Conservation (phyloP, 805 yeast genomes). For the Brettanomyces sp. region DNA sequence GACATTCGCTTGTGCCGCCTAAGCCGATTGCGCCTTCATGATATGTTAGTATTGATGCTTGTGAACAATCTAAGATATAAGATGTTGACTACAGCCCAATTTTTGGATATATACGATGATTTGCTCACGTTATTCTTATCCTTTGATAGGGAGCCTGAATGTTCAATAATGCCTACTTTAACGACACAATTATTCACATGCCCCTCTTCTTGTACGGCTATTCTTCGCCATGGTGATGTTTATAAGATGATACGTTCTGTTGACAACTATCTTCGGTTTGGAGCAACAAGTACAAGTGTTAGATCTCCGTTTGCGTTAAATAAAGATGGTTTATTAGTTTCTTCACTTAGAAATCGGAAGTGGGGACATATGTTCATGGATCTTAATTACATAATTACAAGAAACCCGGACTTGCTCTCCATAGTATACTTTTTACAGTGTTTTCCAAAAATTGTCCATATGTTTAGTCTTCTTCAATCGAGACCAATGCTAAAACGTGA, state of each 20-base stretch:
- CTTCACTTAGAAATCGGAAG: constrained; percentile 52
- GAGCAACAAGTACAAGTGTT: constrained; percentile 31
- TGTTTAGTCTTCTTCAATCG: constrained; percentile 66
- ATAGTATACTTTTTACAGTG: constrained; percentile 26
- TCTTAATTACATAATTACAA: constrained; percentile 63
- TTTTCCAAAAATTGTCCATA: constrained; percentile 44
- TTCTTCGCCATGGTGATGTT: constrained; percentile 56
- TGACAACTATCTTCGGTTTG: constrained; percentile 34
- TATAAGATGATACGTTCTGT: constrained; percentile 53
- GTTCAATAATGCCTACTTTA: constrained; percentile 61
- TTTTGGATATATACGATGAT: constrained; percentile 74
- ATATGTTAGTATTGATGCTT: constrained; percentile 53
- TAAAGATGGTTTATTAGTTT: constrained; percentile 25
- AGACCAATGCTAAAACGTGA: constrained; percentile 69
- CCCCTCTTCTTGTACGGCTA: constrained; percentile 65
- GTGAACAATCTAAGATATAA: constrained; percentile 52
- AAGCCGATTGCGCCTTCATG: constrained; percentile 48
- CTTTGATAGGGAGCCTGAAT: constrained; percentile 83
- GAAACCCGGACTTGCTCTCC: constrained; percentile 43
- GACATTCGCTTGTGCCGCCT: constrained; percentile 69
- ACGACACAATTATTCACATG: constrained; percentile 86
- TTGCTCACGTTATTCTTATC: constrained; percentile 60
- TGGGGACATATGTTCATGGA: constrained; percentile 77
- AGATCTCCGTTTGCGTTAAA: constrained; percentile 30
- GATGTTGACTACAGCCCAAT: constrained; percentile 59